Evolutionary conservation across 2,329 filamentous ascomycete genomes (phyloP).

Genomic region (Neofusicoccum parvum): DNA sequence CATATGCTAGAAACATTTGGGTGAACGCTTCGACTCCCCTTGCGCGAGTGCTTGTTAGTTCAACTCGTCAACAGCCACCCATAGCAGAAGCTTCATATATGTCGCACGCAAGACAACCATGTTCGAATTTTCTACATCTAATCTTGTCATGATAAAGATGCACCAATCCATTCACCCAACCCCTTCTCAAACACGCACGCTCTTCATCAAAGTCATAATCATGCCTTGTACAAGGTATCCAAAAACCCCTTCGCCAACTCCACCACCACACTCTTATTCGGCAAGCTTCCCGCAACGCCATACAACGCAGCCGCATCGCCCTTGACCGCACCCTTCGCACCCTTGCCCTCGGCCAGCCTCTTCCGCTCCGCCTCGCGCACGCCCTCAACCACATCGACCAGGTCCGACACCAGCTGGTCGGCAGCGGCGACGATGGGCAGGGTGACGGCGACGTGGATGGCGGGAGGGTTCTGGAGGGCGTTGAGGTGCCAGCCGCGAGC

Average conservation of each 20-base stretch:
- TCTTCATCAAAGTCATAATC: slow-evolving; percentile 23
- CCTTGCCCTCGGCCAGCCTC: slow-evolving; percentile 69
- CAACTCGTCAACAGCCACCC: too few species aligned
- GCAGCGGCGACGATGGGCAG: slow-evolving; percentile 80
- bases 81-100: too few species aligned
- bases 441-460: slow-evolving; percentile 92
- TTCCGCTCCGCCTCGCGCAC: slow-evolving; percentile 82
- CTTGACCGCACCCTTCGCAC: slow-evolving; percentile 58
- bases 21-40: too few species aligned
- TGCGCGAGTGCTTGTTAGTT: too few species aligned
- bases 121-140: background rate
- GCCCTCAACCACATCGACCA: slow-evolving; percentile 61
- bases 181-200: background rate
- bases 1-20: too few species aligned
- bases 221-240: slow-evolving; percentile 90
- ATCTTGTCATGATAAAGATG: background rate
- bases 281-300: slow-evolving; percentile 90
- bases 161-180: background rate
- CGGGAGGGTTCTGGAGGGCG: slow-evolving; percentile 85
- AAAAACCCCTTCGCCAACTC: slow-evolving; percentile 89
- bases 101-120: background rate
- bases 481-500: slow-evolving; percentile 92
- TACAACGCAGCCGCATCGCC: slow-evolving; percentile 88
- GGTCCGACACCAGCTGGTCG: slow-evolving; percentile 75
- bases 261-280: slow-evolving; percentile 93